Evolutionary conservation across 78 protist species (phyloP), one percentile per base, ranked within the genome.

Genomic region (Creolimax fragrantissima): DNA sequence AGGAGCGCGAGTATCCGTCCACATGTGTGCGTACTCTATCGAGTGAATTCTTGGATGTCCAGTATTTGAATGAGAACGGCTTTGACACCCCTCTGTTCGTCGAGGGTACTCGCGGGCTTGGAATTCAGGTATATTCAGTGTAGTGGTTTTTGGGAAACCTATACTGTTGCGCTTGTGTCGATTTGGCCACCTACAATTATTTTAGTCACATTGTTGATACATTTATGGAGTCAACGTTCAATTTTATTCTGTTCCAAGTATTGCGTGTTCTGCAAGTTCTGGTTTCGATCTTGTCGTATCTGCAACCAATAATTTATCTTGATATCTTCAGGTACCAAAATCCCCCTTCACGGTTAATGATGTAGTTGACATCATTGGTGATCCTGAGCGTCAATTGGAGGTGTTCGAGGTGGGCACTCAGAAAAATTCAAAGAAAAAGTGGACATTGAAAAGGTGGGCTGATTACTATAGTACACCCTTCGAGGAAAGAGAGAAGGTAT

Each of bases 331-430:
- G 74, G 24, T 58, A 58, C 74, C 74, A 58, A 58, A 58, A 58
- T 24, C 11, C 11, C 74, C 74, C 39, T 58, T 58, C 74, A 32
- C 74, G 11, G 74, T 58, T 17, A 58, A 24, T 58, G 74, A 58
- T 1, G 74, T 58, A 32, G 39, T 58, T 24, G 39, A 24, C 11
- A 58, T 58, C 24, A 17, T 58, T 17, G 24, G 24, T 58, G 74
- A 58, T 24, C 74, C 74, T 17, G 74, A 58, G 24, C 74, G 74
- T 58, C 39, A 17, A 32, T 17, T 90, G 24, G 35, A 3, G 6
- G 90, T 91, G 3, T 47, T 92, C 4, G 93, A 92, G n/a, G 93
- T 92, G 42, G 90, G 45, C n/a, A 43, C 85, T 39, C 93, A 92
- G 85, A 2, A 3, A 2, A 2, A 4, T 2, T 43, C 5, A 24